Evolutionary conservation across 2,329 filamentous ascomycete genomes (phyloP).

Genomic region (Hymenoscyphus occultus): DNA sequence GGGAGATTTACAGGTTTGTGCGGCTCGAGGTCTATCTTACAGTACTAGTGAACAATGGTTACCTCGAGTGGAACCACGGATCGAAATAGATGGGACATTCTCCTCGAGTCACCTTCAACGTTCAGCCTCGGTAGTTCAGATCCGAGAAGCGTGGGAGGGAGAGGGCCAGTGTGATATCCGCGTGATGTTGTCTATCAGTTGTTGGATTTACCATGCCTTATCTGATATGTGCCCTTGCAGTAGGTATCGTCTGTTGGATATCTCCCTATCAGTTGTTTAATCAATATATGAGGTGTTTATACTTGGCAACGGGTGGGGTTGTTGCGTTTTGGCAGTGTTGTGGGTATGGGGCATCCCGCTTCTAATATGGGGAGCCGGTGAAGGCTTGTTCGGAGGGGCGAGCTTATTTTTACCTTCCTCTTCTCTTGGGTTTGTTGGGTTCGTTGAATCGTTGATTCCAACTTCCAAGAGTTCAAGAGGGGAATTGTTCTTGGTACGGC

Average conservation of each 20-base stretch:
- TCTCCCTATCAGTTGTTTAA: not conserved
- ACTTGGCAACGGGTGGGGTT: not conserved
- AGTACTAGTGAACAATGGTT: not conserved
- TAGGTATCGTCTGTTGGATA: not conserved
- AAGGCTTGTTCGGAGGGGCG: not conserved
- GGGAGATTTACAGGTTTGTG: not conserved
- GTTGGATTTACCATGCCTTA: not conserved
- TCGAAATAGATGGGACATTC: not conserved
- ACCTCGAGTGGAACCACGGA: conserved; percentile 2
- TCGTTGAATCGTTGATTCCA: not conserved
- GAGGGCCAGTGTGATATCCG: not conserved
- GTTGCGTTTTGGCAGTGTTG: not conserved
- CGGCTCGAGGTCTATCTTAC: not conserved
- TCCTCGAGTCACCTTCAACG: not conserved
- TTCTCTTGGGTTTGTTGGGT: not conserved
- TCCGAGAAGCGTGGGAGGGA: not conserved
- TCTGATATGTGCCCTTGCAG: not conserved
- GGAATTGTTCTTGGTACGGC: not conserved
- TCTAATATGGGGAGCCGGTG: not conserved
- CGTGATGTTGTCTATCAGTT: not conserved
- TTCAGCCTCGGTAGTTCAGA: not conserved
- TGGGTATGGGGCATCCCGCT: not conserved
- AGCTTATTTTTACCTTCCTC: not conserved
- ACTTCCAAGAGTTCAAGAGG: not conserved
- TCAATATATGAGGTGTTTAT: not conserved